A percentile compares a stretch with the other conserved stretches of the same genome.
Evolutionary conservation across 73 alveolate genomes (phyloP).

Genomic region (Paramecium biaurelia): DNA sequence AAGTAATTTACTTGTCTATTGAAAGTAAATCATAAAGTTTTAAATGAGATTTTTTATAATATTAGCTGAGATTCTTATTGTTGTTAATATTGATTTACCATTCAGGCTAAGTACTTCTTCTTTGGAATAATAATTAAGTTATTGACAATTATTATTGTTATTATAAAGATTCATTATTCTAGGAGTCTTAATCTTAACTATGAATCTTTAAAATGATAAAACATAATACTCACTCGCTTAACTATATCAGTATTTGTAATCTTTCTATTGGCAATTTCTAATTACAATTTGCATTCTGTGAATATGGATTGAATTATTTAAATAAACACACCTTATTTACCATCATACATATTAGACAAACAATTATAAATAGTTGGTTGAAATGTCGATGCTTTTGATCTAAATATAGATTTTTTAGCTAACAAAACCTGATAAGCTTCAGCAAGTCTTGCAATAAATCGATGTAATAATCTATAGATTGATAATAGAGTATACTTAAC

Average conservation of each 20-base stretch:
- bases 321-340: background rate
- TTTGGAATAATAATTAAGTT: background rate
- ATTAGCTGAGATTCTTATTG: background rate
- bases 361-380: slow-evolving; percentile 1
- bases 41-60: background rate
- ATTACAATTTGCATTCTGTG: background rate
- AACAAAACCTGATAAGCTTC: background rate
- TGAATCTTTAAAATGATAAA: background rate
- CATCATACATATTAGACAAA: slow-evolving; percentile 10
- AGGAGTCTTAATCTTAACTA: slow-evolving; percentile 6
- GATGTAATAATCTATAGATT: background rate
- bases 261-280: slow-evolving; percentile 1
- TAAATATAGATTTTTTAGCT: background rate
- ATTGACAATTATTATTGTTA: background rate
- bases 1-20: background rate
- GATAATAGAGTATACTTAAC: background rate
- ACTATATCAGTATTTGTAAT: background rate
- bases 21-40: background rate
- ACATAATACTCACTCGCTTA: slow-evolving; percentile 15
- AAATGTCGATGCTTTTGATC: slow-evolving; percentile 34
- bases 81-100: background rate
- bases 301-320: background rate
- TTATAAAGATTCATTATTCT: background rate
- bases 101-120: background rate
- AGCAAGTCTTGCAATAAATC: slow-evolving; percentile 12